These are phyloP conservation scores for Setaria italica DNA, from an alignment of 202 grass and related monocot species.

Conservation along the genomic window DNA sequence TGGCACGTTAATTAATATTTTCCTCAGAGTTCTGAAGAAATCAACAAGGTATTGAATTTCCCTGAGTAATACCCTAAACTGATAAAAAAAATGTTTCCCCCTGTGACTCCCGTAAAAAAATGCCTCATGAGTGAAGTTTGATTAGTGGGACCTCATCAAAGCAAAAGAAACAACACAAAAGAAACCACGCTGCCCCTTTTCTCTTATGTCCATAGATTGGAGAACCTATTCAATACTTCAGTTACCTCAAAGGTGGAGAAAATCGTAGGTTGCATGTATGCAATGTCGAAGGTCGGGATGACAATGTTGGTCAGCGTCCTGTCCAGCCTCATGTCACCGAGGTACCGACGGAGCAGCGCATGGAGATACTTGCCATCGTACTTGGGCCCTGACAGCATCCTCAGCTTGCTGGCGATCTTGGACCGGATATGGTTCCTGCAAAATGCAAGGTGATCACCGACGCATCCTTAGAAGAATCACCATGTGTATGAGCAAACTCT, in stretches of 20 bases:
- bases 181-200: neutral
- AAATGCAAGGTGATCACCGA: neutral
- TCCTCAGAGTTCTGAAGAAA: neutral
- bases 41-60: neutral
- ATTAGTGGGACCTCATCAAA: neutral
- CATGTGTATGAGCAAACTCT: neutral
- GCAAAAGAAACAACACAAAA: neutral
- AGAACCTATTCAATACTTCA: neutral
- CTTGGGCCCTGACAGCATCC: constrained; percentile 57
- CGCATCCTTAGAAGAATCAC: neutral
- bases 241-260: constrained; percentile 74
- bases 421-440: constrained; percentile 43
- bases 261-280: constrained; percentile 62
- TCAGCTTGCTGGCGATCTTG: constrained; percentile 35
- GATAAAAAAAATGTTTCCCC: neutral
- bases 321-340: constrained; percentile 51
- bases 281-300: constrained; percentile 75
- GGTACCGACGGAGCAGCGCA: constrained; percentile 41
- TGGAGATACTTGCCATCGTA: constrained; percentile 75
- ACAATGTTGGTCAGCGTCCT: constrained; percentile 62
- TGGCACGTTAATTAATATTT: neutral
- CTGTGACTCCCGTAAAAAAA: neutral
- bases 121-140: neutral
- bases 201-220: neutral
- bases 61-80: neutral